Percentiles rank a stretch among this genome's conserved stretches.
Conservation (phyloP, 176 grass and related monocot species). For the Eremochloa ophiuroides region DNA sequence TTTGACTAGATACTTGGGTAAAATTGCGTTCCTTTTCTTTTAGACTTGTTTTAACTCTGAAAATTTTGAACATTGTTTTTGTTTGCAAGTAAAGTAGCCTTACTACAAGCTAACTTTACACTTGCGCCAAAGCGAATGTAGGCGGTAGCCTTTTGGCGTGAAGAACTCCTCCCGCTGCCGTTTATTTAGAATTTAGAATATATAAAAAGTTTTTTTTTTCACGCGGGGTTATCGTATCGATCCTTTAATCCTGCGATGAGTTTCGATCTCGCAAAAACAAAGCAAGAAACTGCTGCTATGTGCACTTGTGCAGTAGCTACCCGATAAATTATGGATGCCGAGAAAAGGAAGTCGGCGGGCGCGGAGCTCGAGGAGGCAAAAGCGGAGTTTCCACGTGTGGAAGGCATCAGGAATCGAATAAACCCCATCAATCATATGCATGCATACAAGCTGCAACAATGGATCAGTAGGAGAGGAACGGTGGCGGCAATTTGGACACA, state of each 20-base stretch:
- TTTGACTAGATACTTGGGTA: too few relatives aligned
- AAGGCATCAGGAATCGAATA: conserved; percentile 13
- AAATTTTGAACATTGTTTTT: not conserved
- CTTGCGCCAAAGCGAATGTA: not conserved
- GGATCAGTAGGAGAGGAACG: not conserved
- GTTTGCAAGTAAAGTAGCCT: not conserved
- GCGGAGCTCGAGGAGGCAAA: conserved; percentile 40
- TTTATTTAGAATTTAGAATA: too few relatives aligned
- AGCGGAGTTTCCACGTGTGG: conserved; percentile 36
- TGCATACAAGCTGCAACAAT: not conserved
- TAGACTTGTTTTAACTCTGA: not conserved
- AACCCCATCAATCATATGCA: conserved; percentile 16
- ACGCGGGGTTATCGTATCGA: conserved; percentile 12
- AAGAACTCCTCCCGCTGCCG: too few relatives aligned
- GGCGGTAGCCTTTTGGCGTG: not conserved
- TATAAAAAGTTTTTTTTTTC: too few relatives aligned
- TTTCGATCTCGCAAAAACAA: conserved; percentile 12
- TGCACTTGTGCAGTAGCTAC: not conserved
- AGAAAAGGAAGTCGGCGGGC: not conserved
- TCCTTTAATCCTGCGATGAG: conserved; percentile 31
- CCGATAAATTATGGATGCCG: conserved; percentile 2
- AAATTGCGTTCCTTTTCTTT: too few relatives aligned
- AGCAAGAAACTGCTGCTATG: not conserved
- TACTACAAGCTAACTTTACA: not conserved
- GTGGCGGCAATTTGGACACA: not conserved